Conservation (phyloP, 306 rosid species). For the Astragalus membranaceus region DNA sequence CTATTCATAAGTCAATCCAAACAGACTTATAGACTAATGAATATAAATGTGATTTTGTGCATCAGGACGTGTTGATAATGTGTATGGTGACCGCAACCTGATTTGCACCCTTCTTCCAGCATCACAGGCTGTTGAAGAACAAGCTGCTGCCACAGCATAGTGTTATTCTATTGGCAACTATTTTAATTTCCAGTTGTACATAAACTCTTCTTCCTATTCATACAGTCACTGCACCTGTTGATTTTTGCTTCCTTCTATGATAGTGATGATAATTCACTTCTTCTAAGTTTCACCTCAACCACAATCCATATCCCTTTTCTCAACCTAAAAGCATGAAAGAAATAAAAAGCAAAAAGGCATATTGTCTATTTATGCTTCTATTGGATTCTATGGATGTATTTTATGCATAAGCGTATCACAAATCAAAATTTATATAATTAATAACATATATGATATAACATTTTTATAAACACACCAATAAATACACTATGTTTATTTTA, state of each 20-base stretch:
- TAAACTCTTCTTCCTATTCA: conserved; percentile 29
- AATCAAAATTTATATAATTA: not conserved
- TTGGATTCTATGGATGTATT: conserved; percentile 5
- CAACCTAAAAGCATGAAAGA: not conserved
- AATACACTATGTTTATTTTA: too few relatives aligned
- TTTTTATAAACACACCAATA: too few relatives aligned
- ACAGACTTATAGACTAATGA: conserved; percentile 2
- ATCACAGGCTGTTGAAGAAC: conserved; percentile 68
- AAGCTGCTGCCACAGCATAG: conserved; percentile 91
- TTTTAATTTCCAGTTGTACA: conserved; percentile 33
- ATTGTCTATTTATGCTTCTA: not conserved
- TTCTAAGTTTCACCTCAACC: conserved; percentile 20
- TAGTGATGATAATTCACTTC: conserved; percentile 26
- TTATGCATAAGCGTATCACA: not conserved
- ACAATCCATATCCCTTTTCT: not conserved
- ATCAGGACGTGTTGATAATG: conserved; percentile 50
- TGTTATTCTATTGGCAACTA: not conserved
- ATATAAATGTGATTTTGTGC: not conserved
- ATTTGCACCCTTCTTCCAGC: conserved; percentile 87
- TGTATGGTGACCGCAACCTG: conserved; percentile 99
- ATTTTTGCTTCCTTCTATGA: conserved; percentile 20
- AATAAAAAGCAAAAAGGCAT: not conserved
- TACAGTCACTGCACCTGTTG: conserved; percentile 27
- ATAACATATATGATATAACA: too few relatives aligned
- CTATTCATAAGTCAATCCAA: too few relatives aligned